These are phyloP conservation scores for Fusarium duplospermum DNA, from an alignment of 2,329 filamentous ascomycete genomes.

Conservation along the genomic window DNA sequence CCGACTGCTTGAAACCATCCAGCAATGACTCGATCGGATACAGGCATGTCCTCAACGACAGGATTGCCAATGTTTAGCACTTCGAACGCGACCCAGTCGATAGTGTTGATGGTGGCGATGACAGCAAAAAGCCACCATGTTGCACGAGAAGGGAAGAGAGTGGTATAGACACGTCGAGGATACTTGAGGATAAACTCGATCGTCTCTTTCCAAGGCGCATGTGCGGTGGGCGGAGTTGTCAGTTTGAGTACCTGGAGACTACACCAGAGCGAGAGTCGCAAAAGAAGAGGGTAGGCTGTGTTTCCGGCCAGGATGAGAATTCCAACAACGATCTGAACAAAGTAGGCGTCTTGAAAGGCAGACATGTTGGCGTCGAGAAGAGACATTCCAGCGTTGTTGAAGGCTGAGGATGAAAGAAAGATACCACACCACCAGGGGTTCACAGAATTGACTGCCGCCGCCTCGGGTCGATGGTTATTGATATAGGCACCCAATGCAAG, in stretches of 20 bases:
- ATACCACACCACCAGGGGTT: conserved; percentile 76
- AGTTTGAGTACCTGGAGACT: conserved; percentile 56
- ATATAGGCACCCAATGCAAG: conserved; percentile 73
- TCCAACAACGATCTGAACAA: conserved; percentile 65
- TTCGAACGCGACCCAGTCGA: conserved; percentile 75
- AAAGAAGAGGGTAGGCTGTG: conserved; percentile 72
- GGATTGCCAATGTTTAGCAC: conserved; percentile 73
- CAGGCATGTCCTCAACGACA: conserved; percentile 62
- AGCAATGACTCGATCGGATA: conserved; percentile 67
- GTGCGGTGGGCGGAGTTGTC: conserved; percentile 52
- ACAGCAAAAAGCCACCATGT: conserved; percentile 76
- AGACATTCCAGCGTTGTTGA: conserved; percentile 79
- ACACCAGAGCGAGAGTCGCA: conserved; percentile 69
- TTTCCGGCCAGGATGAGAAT: conserved; percentile 73
- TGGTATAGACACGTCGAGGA: conserved; percentile 69
- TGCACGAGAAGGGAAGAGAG: conserved; percentile 71
- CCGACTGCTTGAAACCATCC: conserved; percentile 73
- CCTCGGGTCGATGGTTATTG: conserved; percentile 59
- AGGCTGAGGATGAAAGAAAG: conserved; percentile 75
- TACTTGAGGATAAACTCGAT: conserved; percentile 66
- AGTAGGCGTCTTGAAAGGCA: conserved; percentile 66
- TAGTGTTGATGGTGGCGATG: conserved; percentile 68
- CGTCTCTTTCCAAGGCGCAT: conserved; percentile 59
- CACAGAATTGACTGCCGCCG: conserved; percentile 65
- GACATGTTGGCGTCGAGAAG: conserved; percentile 75